A percentile compares a stretch with the other conserved stretches of the same genome.
These are phyloP conservation scores for Blastomyces percursus DNA, from an alignment of 2,329 filamentous ascomycete genomes.

Conservation along the genomic window DNA sequence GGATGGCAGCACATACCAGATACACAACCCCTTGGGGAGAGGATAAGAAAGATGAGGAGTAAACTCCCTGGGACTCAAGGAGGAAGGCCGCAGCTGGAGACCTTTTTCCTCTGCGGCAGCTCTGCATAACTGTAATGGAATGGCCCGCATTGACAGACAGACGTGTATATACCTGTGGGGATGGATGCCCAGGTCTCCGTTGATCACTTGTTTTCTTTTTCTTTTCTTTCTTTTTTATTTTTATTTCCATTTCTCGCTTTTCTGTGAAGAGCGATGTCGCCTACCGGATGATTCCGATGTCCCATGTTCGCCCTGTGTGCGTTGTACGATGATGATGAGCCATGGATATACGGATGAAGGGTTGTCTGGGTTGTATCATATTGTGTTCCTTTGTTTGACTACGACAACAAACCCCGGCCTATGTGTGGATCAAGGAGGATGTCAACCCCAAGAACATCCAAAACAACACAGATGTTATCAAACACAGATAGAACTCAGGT, in stretches of 20 bases:
- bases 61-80: neutral
- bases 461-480: too few relatives aligned
- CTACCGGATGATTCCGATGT: neutral
- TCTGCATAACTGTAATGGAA: neutral
- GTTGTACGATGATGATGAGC: neutral
- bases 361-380: neutral
- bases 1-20: neutral
- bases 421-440: too few relatives aligned
- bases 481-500: too few relatives aligned
- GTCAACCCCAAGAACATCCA: too few relatives aligned
- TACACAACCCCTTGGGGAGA: neutral
- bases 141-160: neutral
- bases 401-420: too few relatives aligned
- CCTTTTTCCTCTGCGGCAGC: neutral
- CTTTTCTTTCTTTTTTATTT: too few relatives aligned
- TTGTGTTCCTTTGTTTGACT: neutral
- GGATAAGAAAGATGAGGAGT: neutral
- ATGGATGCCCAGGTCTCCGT: neutral
- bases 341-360: neutral
- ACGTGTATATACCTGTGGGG: neutral
- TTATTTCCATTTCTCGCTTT: neutral
- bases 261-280: neutral
- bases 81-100: neutral
- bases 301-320: neutral
- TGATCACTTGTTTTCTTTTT: neutral